Evolutionary conservation across 805 yeast genomes (phyloP).

Genomic region (Sugiyamaella lignohabitans): DNA sequence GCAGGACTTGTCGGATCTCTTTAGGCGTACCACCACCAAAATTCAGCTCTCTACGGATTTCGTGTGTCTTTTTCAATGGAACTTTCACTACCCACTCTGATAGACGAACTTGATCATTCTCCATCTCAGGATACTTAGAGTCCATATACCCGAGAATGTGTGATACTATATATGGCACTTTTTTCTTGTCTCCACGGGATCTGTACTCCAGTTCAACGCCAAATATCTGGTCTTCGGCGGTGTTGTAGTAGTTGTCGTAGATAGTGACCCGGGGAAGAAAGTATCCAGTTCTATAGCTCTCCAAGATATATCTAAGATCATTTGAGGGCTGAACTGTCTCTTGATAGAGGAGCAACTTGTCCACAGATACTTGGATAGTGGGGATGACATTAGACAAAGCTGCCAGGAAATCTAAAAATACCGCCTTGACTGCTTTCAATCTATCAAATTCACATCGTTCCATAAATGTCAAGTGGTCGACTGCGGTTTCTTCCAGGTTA

Average conservation of each 20-base stretch:
- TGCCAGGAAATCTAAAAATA: slow-evolving; percentile 63
- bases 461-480: slow-evolving; percentile 70
- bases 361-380: slow-evolving; percentile 51
- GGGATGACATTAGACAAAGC: slow-evolving; percentile 56
- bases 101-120: slow-evolving; percentile 60
- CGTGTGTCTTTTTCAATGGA: slow-evolving; percentile 54
- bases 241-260: slow-evolving; percentile 74
- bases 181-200: slow-evolving; percentile 62
- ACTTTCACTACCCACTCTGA: slow-evolving; percentile 65
- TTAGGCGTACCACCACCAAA: slow-evolving; percentile 22
- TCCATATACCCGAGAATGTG: slow-evolving; percentile 63
- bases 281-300: slow-evolving; percentile 64
- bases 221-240: slow-evolving; percentile 62
- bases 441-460: slow-evolving; percentile 79
- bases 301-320: slow-evolving; percentile 61
- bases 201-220: slow-evolving; percentile 72
- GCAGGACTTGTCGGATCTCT: slow-evolving; percentile 23
- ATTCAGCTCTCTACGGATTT: slow-evolving; percentile 50
- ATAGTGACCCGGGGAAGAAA: slow-evolving; percentile 66
- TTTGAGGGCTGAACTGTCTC: slow-evolving; percentile 64
- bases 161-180: slow-evolving; percentile 64
- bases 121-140: slow-evolving; percentile 54
- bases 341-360: slow-evolving; percentile 56
- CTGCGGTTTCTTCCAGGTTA: slow-evolving; percentile 60
- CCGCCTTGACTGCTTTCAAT: slow-evolving; percentile 67